phyloP scores from a whole-genome alignment of 148 eudicot species.

The Amaranthus hypochondriacus region DNA sequence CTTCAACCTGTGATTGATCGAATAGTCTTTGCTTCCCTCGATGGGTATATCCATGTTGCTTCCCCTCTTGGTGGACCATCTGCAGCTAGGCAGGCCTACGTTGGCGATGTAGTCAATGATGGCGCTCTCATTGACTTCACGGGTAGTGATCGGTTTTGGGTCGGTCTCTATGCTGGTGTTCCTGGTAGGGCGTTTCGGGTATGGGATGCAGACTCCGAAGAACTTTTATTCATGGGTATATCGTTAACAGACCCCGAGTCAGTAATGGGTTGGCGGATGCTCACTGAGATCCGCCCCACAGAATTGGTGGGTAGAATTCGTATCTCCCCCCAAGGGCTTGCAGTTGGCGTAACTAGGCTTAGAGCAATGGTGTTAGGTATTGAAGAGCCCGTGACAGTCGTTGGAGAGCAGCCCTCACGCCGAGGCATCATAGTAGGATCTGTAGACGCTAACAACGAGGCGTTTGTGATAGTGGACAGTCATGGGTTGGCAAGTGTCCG shows the following conservation, averaged over 20 bases:
- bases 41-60: slow-evolving; percentile 67
- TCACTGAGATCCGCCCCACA: slow-evolving; percentile 41
- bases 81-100: slow-evolving; percentile 38
- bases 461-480: slow-evolving; percentile 31
- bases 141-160: slow-evolving; percentile 74
- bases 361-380: slow-evolving; percentile 48
- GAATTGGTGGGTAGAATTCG: slow-evolving; percentile 64
- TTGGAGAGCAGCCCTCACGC: slow-evolving; percentile 32
- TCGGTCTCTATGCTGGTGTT: slow-evolving; percentile 87
- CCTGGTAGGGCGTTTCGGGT: slow-evolving; percentile 78
- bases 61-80: slow-evolving; percentile 21
- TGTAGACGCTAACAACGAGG: slow-evolving; percentile 30
- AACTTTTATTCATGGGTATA: slow-evolving; percentile 59
- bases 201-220: slow-evolving; percentile 63
- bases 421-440: slow-evolving; percentile 53
- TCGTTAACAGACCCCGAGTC: slow-evolving; percentile 71
- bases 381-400: slow-evolving; percentile 29
- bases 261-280: slow-evolving; percentile 78
- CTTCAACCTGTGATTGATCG: slow-evolving; percentile 32
- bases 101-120: slow-evolving; percentile 72
- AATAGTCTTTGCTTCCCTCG: slow-evolving; percentile 60
- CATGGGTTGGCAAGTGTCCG: slow-evolving; percentile 60
- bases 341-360: slow-evolving; percentile 56
- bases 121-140: slow-evolving; percentile 79
- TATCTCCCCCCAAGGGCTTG: slow-evolving; percentile 39